Evolutionary conservation across 495 filamentous ascomycete species (phyloP).

Genomic region (Hypoxylon rickii): DNA sequence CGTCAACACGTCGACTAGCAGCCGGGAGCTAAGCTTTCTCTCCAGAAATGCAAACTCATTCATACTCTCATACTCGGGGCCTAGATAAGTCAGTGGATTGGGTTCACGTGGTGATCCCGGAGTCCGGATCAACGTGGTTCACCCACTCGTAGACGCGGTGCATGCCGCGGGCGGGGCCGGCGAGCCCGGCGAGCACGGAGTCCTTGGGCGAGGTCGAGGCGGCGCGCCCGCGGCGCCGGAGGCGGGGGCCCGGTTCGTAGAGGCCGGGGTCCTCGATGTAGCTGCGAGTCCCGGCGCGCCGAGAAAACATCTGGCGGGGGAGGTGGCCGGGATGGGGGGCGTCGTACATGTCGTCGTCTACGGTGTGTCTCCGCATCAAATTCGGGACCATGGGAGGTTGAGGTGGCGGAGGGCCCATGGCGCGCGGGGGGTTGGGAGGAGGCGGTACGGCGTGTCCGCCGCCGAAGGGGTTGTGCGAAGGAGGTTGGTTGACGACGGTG

Average conservation of each 20-base stretch:
- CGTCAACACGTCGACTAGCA: conserved; percentile 13
- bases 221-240: conserved; percentile 10
- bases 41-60: not conserved
- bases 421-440: conserved; percentile 33
- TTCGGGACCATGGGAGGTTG: conserved; percentile 24
- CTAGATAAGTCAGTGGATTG: too few species aligned
- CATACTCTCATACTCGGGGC: conserved; percentile 2
- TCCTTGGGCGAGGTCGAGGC: conserved; percentile 38
- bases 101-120: conserved; percentile 4
- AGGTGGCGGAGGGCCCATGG: conserved; percentile 38
- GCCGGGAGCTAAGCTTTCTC: not conserved
- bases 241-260: conserved; percentile 25
- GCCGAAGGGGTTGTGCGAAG: conserved; percentile 32
- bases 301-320: conserved; percentile 23
- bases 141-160: conserved; percentile 54
- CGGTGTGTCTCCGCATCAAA: conserved; percentile 44
- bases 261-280: conserved; percentile 33
- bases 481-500: conserved; percentile 14
- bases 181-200: conserved; percentile 51
- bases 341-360: conserved; percentile 49
- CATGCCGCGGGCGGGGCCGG: conserved; percentile 50
- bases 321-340: conserved; percentile 20
- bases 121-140: conserved; percentile 49
- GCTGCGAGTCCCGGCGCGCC: conserved; percentile 22
- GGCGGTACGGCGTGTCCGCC: conserved; percentile 33